Percentiles rank a stretch among this genome's conserved stretches.
Conservation (phyloP, 1,284 basidiomycete species). For the Puccinia novopanici region DNA sequence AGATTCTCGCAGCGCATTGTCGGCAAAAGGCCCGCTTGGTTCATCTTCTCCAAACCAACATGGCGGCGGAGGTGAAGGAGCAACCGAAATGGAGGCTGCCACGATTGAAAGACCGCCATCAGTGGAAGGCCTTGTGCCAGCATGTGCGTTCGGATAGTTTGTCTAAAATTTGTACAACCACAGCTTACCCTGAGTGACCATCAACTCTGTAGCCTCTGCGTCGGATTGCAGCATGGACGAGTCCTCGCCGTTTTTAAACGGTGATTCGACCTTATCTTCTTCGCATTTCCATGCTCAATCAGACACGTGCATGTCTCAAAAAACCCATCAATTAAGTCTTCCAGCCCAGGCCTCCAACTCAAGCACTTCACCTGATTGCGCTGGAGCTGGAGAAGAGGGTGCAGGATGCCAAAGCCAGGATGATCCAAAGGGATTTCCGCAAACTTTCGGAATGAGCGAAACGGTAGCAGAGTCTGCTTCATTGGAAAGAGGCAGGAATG, state of each 20-base stretch:
- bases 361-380: slow-evolving; percentile 2
- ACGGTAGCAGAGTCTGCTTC: background rate
- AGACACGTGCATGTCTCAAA: background rate
- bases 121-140: slow-evolving; percentile 2
- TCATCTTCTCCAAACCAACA: slow-evolving; percentile 16
- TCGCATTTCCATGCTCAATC: background rate
- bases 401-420: background rate
- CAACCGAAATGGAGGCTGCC: background rate
- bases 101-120: background rate
- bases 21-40: slow-evolving; percentile 14
- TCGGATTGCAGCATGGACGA: slow-evolving; percentile 25
- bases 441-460: background rate
- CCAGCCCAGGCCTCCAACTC: background rate
- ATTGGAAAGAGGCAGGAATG: background rate
- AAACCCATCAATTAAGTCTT: background rate
- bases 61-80: background rate
- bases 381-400: slow-evolving; percentile 1
- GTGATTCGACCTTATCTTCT: slow-evolving; percentile 2
- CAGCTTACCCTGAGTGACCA: slow-evolving; percentile 1
- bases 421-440: background rate
- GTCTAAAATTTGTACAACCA: too few relatives aligned
- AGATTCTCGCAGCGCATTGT: slow-evolving; percentile 29
- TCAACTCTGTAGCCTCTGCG: slow-evolving; percentile 3
- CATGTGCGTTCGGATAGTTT: background rate
- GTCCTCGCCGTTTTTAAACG: slow-evolving; percentile 1